A percentile compares a stretch with the other conserved stretches of the same genome.
These are phyloP conservation scores for Ophiostoma sp. DNA, from an alignment of 2,329 filamentous ascomycete species.

Conservation along the genomic window DNA sequence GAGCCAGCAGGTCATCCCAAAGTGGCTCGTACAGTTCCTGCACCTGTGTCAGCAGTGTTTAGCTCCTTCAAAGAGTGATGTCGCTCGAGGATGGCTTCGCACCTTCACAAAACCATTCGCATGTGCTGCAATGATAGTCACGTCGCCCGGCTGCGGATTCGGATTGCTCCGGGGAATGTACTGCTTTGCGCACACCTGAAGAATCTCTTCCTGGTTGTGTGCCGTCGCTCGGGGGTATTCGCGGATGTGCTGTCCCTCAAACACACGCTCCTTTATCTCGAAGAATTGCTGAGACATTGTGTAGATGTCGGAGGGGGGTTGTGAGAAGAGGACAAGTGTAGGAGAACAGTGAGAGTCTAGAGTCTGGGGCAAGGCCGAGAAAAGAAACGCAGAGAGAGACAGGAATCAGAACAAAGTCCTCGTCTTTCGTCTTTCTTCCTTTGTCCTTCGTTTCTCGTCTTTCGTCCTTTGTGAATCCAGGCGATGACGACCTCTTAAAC, in stretches of 20 bases:
- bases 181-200: slow-evolving; percentile 79
- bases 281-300: slow-evolving; percentile 46
- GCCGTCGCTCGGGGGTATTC: slow-evolving; percentile 76
- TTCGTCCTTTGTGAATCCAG: background rate
- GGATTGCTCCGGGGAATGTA: slow-evolving; percentile 76
- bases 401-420: background rate
- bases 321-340: background rate
- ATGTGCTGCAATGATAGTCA: slow-evolving; percentile 84
- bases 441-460: background rate
- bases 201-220: slow-evolving; percentile 69
- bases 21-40: slow-evolving; percentile 87
- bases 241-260: slow-evolving; percentile 75
- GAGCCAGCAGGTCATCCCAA: slow-evolving; percentile 76
- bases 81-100: background rate
- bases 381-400: slow-evolving; percentile 11
- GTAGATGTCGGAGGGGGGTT: background rate
- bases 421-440: background rate
- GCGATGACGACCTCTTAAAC: slow-evolving; percentile 15
- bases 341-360: background rate
- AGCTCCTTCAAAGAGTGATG: background rate
- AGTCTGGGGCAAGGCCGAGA: background rate
- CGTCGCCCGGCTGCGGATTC: slow-evolving; percentile 67
- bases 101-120: slow-evolving; percentile 94
- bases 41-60: background rate
- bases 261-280: slow-evolving; percentile 69